Conservation (phyloP, 2,329 filamentous ascomycete genomes). For the Colletotrichum limetticola region DNA sequence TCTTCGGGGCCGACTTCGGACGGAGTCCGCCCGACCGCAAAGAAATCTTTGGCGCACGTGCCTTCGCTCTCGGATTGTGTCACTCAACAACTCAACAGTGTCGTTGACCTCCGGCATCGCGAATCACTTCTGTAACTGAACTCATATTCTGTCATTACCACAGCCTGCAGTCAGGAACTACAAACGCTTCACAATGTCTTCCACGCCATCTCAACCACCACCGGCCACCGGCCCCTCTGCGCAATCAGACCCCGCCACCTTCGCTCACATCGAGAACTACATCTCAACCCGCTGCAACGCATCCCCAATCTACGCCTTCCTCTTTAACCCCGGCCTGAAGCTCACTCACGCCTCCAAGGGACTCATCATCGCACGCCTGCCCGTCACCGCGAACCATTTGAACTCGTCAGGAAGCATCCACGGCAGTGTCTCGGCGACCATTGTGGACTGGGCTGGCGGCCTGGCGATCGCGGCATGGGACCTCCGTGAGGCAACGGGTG, state of each 20-base stretch:
- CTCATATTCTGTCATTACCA: background rate
- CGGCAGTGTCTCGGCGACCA: slow-evolving; percentile 76
- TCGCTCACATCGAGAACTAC: slow-evolving; percentile 37
- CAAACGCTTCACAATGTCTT: background rate
- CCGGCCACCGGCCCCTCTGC: slow-evolving; percentile 9
- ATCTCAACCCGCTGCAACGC: slow-evolving; percentile 38
- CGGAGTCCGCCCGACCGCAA: slow-evolving; percentile 22
- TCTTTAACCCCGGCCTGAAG: slow-evolving; percentile 33
- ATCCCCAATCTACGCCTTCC: slow-evolving; percentile 39
- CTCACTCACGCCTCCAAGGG: slow-evolving; percentile 39
- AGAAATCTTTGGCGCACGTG: slow-evolving; percentile 27
- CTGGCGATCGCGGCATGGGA: slow-evolving; percentile 77
- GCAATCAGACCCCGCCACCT: slow-evolving; percentile 34
- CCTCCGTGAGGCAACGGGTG: slow-evolving; percentile 70
- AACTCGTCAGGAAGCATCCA: slow-evolving; percentile 67
- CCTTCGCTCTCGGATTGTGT: slow-evolving; percentile 3
- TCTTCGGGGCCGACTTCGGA: slow-evolving; percentile 23
- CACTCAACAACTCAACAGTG: slow-evolving; percentile 17
- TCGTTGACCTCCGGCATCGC: background rate
- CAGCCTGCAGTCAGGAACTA: too few relatives aligned
- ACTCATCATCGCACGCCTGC: slow-evolving; percentile 36
- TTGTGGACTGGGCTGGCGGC: slow-evolving; percentile 80
- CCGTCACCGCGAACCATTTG: slow-evolving; percentile 35
- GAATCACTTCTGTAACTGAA: background rate
- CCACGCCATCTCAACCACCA: slow-evolving; percentile 21